Conservation (phyloP, 257 asterid genomes). For the Linderniella brevidens region DNA sequence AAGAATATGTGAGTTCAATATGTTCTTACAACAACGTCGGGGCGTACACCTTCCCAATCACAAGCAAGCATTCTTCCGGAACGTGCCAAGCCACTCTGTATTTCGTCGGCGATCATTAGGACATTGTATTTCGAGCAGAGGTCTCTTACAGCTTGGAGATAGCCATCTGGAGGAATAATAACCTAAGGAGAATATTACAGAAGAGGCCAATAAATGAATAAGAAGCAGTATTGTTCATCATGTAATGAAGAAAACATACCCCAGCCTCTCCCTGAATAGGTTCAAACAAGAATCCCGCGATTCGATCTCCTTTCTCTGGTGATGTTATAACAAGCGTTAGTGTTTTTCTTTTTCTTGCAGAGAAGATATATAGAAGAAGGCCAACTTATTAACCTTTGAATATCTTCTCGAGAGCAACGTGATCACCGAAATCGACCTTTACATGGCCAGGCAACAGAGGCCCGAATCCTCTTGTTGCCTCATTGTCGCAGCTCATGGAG, state of each 20-base stretch:
- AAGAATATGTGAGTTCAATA: neutral
- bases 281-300: slow-evolving; percentile 91
- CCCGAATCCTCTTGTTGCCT: slow-evolving; percentile 85
- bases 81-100: slow-evolving; percentile 94
- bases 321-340: slow-evolving; percentile 10
- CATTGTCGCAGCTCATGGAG: slow-evolving; percentile 98
- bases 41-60: slow-evolving; percentile 84
- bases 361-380: slow-evolving; percentile 4
- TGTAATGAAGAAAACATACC: slow-evolving; percentile 30
- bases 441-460: slow-evolving; percentile 75
- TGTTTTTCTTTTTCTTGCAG: too few species aligned
- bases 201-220: neutral
- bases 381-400: slow-evolving; percentile 37
- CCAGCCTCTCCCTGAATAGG: slow-evolving; percentile 99
- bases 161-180: slow-evolving; percentile 86
- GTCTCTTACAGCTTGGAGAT: slow-evolving; percentile 61
- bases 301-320: slow-evolving; percentile 77
- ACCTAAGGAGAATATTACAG: slow-evolving; percentile 30
- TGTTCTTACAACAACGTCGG: slow-evolving; percentile 77
- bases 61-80: slow-evolving; percentile 84
- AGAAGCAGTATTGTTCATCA: neutral
- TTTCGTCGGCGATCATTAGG: slow-evolving; percentile 93
- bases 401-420: slow-evolving; percentile 49
- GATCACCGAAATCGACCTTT: slow-evolving; percentile 88
- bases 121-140: slow-evolving; percentile 76